Percentiles rank a stretch among this genome's conserved stretches.
phyloP scores from a whole-genome alignment of 192 early-diverging fungal genomes.

The Geranomyces michiganensis region DNA sequence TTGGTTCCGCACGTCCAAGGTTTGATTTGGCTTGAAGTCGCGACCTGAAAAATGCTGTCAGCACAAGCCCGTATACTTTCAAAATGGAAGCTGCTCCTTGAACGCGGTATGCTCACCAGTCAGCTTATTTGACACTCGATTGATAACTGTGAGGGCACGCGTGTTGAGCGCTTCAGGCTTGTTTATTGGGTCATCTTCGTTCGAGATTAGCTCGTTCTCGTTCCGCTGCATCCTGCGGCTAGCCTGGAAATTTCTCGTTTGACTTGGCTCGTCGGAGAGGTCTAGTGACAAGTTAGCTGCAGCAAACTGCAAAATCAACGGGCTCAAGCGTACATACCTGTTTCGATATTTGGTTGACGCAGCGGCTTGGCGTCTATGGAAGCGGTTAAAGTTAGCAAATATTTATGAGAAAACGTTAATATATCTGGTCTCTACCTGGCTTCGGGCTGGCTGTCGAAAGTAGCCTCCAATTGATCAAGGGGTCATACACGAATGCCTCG shows the following conservation, averaged over 20 bases:
- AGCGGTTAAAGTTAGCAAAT: not conserved
- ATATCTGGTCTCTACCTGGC: conserved; percentile 24
- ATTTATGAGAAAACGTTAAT: no score
- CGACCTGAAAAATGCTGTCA: conserved; percentile 55
- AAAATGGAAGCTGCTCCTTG: not conserved
- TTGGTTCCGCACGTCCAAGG: conserved; percentile 80
- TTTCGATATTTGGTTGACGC: conserved; percentile 37
- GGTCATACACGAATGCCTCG: conserved; percentile 98
- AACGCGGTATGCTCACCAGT: conserved; percentile 56
- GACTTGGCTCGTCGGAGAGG: conserved; percentile 35
- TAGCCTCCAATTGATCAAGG: conserved; percentile 89
- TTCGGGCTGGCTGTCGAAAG: conserved; percentile 57
- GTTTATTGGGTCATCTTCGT: conserved; percentile 48
- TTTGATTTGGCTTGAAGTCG: conserved; percentile 83
- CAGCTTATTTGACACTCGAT: conserved; percentile 90
- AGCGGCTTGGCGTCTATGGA: conserved; percentile 30
- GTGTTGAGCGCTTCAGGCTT: conserved; percentile 73
- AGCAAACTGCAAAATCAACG: not conserved
- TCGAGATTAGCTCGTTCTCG: conserved; percentile 53
- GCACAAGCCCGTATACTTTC: no score
- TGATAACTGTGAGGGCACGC: conserved; percentile 81
- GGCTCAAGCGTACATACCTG: conserved; percentile 24
- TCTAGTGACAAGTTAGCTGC: conserved; percentile 23
- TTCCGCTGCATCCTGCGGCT: conserved; percentile 54
- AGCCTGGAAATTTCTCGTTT: conserved; percentile 41